Evolutionary conservation across 2,329 filamentous ascomycete genomes (phyloP).

Genomic region (Davidsoniella eucalypti): DNA sequence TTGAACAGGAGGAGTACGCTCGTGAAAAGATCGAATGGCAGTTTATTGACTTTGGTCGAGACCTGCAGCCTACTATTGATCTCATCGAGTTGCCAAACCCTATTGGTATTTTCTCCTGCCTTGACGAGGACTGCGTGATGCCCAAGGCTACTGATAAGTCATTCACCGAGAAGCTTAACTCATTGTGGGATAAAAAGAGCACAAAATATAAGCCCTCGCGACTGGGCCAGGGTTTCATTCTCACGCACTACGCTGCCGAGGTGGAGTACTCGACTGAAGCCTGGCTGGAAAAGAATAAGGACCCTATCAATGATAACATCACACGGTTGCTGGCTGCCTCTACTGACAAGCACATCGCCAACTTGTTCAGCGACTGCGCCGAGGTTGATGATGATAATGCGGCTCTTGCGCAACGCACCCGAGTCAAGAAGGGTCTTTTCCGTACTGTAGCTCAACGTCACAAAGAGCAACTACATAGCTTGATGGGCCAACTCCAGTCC

Average conservation of each 20-base stretch:
- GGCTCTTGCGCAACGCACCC: constrained; percentile 40
- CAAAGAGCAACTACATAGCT: constrained; percentile 92
- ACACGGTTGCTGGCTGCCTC: constrained; percentile 76
- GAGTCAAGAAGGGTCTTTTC: constrained; percentile 95
- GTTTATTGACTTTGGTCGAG: constrained; percentile 96
- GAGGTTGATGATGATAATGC: constrained; percentile 55
- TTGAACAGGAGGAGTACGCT: constrained; percentile 96
- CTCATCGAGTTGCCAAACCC: constrained; percentile 91
- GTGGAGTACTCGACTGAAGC: constrained; percentile 91
- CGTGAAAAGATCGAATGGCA: constrained; percentile 98
- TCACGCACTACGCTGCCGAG: constrained; percentile 94
- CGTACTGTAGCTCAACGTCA: constrained; percentile 91
- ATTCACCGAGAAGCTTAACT: constrained; percentile 96
- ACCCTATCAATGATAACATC: constrained; percentile 92
- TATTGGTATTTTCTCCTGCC: constrained; percentile 95
- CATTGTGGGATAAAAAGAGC: constrained; percentile 90
- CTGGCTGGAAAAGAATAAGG: constrained; percentile 98
- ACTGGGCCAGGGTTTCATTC: constrained; percentile 78
- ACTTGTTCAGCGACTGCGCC: constrained; percentile 74
- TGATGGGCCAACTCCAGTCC: constrained; percentile 87
- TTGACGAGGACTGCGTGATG: constrained; percentile 98
- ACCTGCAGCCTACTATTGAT: constrained; percentile 93
- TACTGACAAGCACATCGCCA: constrained; percentile 64
- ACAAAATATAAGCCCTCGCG: constrained; percentile 81
- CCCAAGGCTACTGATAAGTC: constrained; percentile 94